Base-by-base conservation (phyloP, 1,284 basidiomycete genomes). In the Malassezia equina region DNA sequence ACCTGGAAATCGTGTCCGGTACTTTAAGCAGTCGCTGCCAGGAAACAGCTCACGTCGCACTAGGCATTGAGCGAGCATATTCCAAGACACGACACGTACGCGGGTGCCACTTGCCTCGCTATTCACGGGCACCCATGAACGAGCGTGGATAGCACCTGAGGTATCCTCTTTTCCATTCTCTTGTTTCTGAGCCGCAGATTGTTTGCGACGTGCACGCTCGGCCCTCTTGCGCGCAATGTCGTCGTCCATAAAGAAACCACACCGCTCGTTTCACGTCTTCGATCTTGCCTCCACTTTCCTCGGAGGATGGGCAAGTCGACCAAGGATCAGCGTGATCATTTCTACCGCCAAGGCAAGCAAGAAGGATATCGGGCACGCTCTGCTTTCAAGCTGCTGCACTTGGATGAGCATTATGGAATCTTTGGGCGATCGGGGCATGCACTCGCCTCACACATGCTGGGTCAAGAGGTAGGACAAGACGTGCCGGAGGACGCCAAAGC, bases 321-420 rank as follows among this genome's bases (percentile, higher is more conserved):
- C 13, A 72, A 74, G 48, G 78, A 80, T 64, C 77, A 78, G 59
- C 72, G 80, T 12, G 80, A 81, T 61, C 76, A 80, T 51, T 81
- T 78, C 66, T 81, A 80, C 60, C 75, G 80, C 15, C 74, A 77
- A 28, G 73, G 71, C 4, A 77, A 77, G 59, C 66, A 69, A 9
- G 76, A 76, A 27, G 75, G 74, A 5, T 82, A 80, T 61, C 75
- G 80, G 44, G 80, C 80, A 2, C 74, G 80, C 9, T 81, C 80
- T 12, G 80, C 80, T 0, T 81, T 79, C 73, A 81, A 81, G 66
- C 71, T 78, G 2, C 59, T 77, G 5, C 76, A 78, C 48, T 60
- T 76, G 44, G 79, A 80, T 44, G 80, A 81, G 61, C 78, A 80
- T 54, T 81, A 79, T 55, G 76, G 77, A 57, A 72, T 80, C 12